Base-by-base conservation (phyloP, 768 basidiomycete species). In the Polyporus arcularius region DNA sequence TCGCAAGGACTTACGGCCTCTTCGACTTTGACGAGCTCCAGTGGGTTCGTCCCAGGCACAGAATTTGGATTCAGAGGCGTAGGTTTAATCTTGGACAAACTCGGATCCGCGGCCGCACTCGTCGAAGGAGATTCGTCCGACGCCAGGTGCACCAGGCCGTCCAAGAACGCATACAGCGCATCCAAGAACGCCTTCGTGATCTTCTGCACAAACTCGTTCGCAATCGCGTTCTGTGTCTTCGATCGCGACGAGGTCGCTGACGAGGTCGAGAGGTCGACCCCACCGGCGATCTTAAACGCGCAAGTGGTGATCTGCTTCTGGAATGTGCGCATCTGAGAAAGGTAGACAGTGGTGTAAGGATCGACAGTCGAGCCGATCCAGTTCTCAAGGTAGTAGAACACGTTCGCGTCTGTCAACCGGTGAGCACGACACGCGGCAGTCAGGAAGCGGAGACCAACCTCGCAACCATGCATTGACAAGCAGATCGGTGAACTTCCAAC, bases 401-500 rank as follows among this genome's bases (percentile, higher is more conserved):
- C 72, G 61, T 85, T 84, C 1, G 96, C 86, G 71, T 99, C 96
- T 97, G 45, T 3, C 18, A 6, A 39, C 15, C n/a, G 21, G 42
- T 31, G 1, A 56, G 35, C 15, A 18, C 46, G 28, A 21, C 28
- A 10, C 10, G 49, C 30, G 28, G 35, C 52, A 11, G 16, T 40
- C 53, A 16, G 35, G 11, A 21, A 50, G n/a, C 12, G 26, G 31
- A 21, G 2, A 51, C 80, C 47, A 62, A 94, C 96, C 96, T 77
- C 88, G 81, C 38, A 91, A 69, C 97, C 97, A 99, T 9, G 82
- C 79, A 16, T 80, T 80, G 47, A 89, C 81, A 21, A 98, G 81
- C 18, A 90, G 80, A 68, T 96, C 93, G 53, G 85, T 86, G 70
- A 98, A 95, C 64, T 87, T 85, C 94, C 96, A 96, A 70, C 89